Percentiles rank a stretch among this genome's conserved stretches.
These are phyloP conservation scores for Myrica gale DNA, from an alignment of 306 rosid species.

Conservation along the genomic window DNA sequence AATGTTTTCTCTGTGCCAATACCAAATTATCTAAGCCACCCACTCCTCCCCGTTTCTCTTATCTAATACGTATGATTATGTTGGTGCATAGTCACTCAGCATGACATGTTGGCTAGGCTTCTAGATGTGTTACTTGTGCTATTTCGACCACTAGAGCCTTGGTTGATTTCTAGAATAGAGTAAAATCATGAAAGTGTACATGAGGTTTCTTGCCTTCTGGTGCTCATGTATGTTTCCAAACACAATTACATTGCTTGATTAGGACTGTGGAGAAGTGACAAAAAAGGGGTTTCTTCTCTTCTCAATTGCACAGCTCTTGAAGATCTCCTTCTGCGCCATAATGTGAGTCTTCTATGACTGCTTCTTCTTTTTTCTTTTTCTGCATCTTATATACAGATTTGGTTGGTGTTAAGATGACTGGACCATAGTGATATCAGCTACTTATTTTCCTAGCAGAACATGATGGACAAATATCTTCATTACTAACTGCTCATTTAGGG, in stretches of 20 bases:
- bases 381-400: background rate
- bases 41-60: background rate
- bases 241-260: constrained; percentile 19
- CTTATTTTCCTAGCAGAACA: constrained; percentile 5
- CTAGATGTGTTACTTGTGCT: background rate
- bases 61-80: background rate
- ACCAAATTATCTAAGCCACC: background rate
- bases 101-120: background rate
- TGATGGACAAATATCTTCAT: constrained; percentile 13
- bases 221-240: constrained; percentile 19
- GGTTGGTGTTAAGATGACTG: background rate
- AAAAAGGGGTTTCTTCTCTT: constrained; percentile 64
- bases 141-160: background rate
- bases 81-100: background rate
- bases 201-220: constrained; percentile 13
- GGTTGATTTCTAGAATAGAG: background rate
- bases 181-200: constrained; percentile 1
- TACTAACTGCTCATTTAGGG: constrained; percentile 11
- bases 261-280: constrained; percentile 83
- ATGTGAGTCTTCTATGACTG: constrained; percentile 46
- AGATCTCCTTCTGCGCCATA: constrained; percentile 79
- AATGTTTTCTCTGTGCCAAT: background rate
- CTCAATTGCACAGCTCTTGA: constrained; percentile 72
- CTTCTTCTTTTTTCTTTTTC: background rate
- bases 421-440: background rate